A percentile compares a stretch with the other conserved stretches of the same genome.
Conservation (phyloP, 2,329 filamentous ascomycete species). For the Chrysoporthe puriensis region DNA sequence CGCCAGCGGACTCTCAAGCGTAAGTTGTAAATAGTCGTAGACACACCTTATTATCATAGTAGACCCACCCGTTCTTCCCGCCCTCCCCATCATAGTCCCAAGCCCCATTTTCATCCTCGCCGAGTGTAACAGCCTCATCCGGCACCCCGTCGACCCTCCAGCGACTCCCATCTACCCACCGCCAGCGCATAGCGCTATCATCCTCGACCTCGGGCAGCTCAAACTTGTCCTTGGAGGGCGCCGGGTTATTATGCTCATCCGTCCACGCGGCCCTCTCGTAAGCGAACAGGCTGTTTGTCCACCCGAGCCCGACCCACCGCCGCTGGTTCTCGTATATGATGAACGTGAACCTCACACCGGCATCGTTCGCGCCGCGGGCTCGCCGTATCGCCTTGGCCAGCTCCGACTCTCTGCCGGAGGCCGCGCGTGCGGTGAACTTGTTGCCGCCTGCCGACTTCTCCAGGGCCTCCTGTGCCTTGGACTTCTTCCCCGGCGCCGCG, state of each 20-base stretch:
- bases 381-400: constrained; percentile 49
- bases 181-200: constrained; percentile 59
- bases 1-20: background rate
- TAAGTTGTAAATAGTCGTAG: background rate
- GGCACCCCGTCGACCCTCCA: constrained; percentile 84
- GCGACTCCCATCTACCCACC: constrained; percentile 82
- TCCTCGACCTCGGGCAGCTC: constrained; percentile 66
- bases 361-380: constrained; percentile 56
- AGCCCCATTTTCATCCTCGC: constrained; percentile 41
- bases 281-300: constrained; percentile 88
- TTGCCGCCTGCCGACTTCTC: constrained; percentile 45
- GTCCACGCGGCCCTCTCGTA: constrained; percentile 94
- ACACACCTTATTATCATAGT: constrained; percentile 92
- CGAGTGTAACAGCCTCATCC: constrained; percentile 48
- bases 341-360: constrained; percentile 93
- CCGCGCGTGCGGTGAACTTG: constrained; percentile 36
- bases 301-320: constrained; percentile 91
- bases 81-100: constrained; percentile 61
- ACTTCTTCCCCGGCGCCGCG: constrained; percentile 28
- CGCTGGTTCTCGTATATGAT: constrained; percentile 96
- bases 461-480: constrained; percentile 35
- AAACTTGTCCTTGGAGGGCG: constrained; percentile 73
- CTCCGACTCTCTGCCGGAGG: constrained; percentile 46
- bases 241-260: constrained; percentile 87
- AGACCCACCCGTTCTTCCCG: constrained; percentile 84